Percentiles rank a stretch among this genome's conserved stretches.
Conservation (phyloP, 2,329 filamentous ascomycete species). For the Sarocladium strictum region DNA sequence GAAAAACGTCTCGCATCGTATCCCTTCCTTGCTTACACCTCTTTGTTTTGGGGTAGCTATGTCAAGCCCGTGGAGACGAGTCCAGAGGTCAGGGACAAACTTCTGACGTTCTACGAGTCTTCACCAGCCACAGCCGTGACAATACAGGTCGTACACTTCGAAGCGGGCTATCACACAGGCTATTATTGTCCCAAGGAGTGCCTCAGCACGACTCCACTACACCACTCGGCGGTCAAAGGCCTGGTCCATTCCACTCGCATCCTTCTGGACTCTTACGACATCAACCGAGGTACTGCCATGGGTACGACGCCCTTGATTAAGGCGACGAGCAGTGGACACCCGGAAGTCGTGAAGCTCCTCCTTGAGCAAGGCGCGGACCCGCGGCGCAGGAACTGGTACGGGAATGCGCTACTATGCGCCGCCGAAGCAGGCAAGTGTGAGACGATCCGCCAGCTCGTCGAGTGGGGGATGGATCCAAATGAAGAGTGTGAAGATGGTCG, state of each 20-base stretch:
- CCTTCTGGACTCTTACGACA: no score
- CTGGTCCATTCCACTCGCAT: background rate
- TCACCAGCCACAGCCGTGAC: no score
- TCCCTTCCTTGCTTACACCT: constrained; percentile 11
- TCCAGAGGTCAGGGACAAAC: background rate
- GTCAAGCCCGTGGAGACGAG: background rate
- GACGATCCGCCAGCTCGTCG: constrained; percentile 11
- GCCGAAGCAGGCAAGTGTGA: constrained; percentile 2
- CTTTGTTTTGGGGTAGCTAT: constrained; percentile 1
- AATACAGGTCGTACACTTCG: no score
- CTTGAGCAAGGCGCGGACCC: constrained; percentile 12
- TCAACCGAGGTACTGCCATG: no score
- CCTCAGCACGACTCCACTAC: constrained; percentile 12
- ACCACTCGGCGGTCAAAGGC: constrained; percentile 9
- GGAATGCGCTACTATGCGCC: constrained; percentile 15
- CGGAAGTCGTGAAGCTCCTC: background rate
- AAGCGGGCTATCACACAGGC: background rate
- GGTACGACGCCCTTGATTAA: no score
- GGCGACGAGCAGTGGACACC: no score
- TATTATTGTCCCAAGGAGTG: constrained; percentile 11
- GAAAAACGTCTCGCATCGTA: background rate
- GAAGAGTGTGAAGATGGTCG: background rate
- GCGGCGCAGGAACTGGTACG: constrained; percentile 13
- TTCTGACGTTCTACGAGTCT: background rate
- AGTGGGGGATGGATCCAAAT: constrained; percentile 9